Base-by-base conservation (phyloP, 1,139 yeast species). In the Pneumocystis sp. region DNA sequence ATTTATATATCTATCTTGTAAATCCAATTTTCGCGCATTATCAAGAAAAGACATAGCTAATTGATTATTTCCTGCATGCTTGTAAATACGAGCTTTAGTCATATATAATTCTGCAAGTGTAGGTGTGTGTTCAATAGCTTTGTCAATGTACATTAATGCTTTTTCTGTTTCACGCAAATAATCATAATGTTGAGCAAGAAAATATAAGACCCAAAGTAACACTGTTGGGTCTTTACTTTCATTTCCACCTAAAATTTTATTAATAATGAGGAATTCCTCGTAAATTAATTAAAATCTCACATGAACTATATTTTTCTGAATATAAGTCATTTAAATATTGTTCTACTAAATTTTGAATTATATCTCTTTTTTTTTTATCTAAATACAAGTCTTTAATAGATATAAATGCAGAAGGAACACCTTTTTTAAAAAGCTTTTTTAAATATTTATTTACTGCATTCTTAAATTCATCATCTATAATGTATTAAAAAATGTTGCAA, bases 1-100 rank as follows among this genome's bases (percentile, higher is more conserved):
- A 76, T 93, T 95, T 73, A 93, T 83, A 73, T 89, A 93, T 70
- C 98, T 81, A 75, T 93, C 99, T 74, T 89, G 96, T 67, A 87
- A 80, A 73, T 95, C 97, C 67, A 87, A 76, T 66, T 79, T 75
- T 70, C 97, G 82, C 2, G 95, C 97, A 66, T 80, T 80, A 68
- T 86, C 82, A 82, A 90, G 83, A 44, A 80, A 74, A 15, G 80
- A 80, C 19, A 87, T 83, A 4, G 97, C 97, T 42, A 79, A 81
- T 0, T 70, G 72, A 57, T 81, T 71, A 66, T 85, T 80, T 21
- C 90, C 90, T 63, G 80, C 76, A 70, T 88, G 93, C 74, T 90
- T 90, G 68, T 83, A 77, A 61, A 93, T 81, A 72, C 96, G 82
- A 2, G 96, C 97, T 72, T 89, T 88, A 69, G 86, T 77, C 70